phyloP scores from a whole-genome alignment of 148 eudicot species.

The Simmondsia chinensis region DNA sequence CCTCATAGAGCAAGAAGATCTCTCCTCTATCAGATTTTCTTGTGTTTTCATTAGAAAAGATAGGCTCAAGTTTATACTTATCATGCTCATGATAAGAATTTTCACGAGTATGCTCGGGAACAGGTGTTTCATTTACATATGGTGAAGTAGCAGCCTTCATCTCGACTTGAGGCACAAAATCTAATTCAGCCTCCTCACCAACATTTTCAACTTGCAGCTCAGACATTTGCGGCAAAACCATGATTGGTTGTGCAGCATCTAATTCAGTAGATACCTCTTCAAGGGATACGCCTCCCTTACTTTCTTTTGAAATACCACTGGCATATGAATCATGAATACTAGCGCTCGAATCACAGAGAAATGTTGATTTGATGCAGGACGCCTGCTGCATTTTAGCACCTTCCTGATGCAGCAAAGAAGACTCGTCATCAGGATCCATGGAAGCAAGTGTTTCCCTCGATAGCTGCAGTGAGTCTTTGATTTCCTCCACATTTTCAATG shows the following conservation, averaged over 20 bases:
- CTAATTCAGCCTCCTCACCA: slow-evolving; percentile 22
- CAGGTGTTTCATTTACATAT: slow-evolving; percentile 4
- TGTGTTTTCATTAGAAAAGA: slow-evolving; percentile 8
- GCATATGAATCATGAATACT: slow-evolving; percentile 13
- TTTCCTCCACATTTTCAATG: slow-evolving; percentile 10
- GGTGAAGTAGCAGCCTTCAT: slow-evolving; percentile 18
- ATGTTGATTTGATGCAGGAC: slow-evolving; percentile 7
- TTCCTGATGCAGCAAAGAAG: slow-evolving; percentile 13
- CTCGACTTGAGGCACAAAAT: slow-evolving; percentile 11
- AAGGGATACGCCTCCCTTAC: slow-evolving; percentile 16
- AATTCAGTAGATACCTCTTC: slow-evolving; percentile 17
- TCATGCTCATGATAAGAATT: slow-evolving; percentile 11
- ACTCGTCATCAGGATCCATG: slow-evolving; percentile 3
- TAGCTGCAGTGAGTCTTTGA: slow-evolving; percentile 13
- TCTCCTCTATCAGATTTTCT: slow-evolving; percentile 32
- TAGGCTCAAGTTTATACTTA: slow-evolving; percentile 13
- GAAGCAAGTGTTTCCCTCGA: slow-evolving; percentile 11
- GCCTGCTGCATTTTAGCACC: slow-evolving; percentile 18
- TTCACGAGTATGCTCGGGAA: slow-evolving; percentile 14
- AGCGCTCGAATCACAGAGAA: slow-evolving; percentile 8
- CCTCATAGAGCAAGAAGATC: slow-evolving; percentile 50
- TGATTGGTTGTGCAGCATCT: slow-evolving; percentile 11
- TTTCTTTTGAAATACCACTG: slow-evolving; percentile 12
- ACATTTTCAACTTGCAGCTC: slow-evolving; percentile 8
- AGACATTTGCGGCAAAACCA: slow-evolving; percentile 6